phyloP scores from a whole-genome alignment of 2,329 filamentous ascomycete species.

The Bipolaris oryzae region DNA sequence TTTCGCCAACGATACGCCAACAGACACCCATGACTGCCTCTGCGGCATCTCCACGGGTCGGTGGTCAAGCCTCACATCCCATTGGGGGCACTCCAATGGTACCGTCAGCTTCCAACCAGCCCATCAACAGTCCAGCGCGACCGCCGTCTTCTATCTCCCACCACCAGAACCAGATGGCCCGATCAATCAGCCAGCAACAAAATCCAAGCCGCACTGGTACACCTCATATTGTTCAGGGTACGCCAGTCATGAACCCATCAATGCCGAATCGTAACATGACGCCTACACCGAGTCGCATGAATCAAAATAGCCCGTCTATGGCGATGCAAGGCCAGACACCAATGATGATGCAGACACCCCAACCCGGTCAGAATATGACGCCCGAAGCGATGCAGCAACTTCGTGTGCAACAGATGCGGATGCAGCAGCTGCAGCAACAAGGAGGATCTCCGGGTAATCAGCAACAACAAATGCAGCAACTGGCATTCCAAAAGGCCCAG shows the following conservation, averaged over 20 bases:
- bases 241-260: constrained; percentile 46
- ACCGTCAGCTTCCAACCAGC: constrained; percentile 46
- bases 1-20: constrained; percentile 63
- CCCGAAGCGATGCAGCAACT: constrained; percentile 44
- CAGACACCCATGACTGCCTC: constrained; percentile 53
- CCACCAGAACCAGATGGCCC: constrained; percentile 48
- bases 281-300: constrained; percentile 47
- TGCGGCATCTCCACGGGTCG: constrained; percentile 52
- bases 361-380: constrained; percentile 41
- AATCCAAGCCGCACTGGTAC: constrained; percentile 48
- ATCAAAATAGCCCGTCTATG: constrained; percentile 44
- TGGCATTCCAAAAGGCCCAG: constrained; percentile 41
- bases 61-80: constrained; percentile 40
- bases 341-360: constrained; percentile 46
- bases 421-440: constrained; percentile 38
- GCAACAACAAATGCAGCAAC: constrained; percentile 34
- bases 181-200: constrained; percentile 48
- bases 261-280: constrained; percentile 49
- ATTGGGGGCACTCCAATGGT: constrained; percentile 56
- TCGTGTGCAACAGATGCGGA: constrained; percentile 34
- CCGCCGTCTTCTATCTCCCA: constrained; percentile 49
- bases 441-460: constrained; percentile 28
- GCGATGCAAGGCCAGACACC: constrained; percentile 45
- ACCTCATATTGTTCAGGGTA: constrained; percentile 48
- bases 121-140: constrained; percentile 46